Conservation (phyloP, 2,329 filamentous ascomycete species). For the Alternaria angustiovoidea region DNA sequence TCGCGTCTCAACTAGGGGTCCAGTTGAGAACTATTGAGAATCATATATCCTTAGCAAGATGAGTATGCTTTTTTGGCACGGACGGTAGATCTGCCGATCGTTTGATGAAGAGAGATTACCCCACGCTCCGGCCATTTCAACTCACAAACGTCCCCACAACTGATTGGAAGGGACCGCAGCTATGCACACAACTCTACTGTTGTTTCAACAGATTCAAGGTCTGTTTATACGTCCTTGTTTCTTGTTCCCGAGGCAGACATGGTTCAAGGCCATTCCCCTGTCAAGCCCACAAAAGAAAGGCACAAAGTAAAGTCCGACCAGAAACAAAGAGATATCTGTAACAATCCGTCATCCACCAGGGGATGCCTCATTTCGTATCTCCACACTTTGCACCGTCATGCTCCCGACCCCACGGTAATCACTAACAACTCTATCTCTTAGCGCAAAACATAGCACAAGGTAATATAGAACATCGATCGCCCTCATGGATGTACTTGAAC, state of each 20-base stretch:
- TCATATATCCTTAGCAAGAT: not conserved
- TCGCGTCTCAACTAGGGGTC: not conserved
- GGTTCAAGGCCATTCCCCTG: not conserved
- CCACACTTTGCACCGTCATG: not conserved
- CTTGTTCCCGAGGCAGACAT: constrained; percentile 1
- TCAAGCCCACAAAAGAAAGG: constrained; percentile 1
- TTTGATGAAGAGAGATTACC: constrained; percentile 17
- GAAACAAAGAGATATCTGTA: constrained; percentile 12
- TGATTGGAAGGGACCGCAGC: constrained; percentile 2
- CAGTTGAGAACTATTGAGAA: not conserved
- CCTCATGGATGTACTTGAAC: not conserved
- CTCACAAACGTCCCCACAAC: constrained; percentile 10
- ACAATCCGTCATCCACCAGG: constrained; percentile 2
- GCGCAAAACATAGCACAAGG: not conserved
- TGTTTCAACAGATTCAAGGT: constrained; percentile 3
- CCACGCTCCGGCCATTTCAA: constrained; percentile 22
- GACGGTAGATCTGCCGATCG: constrained; percentile 12
- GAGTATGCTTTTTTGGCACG: not conserved
- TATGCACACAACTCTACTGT: constrained; percentile 3
- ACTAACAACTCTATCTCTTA: not conserved
- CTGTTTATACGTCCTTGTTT: not conserved
- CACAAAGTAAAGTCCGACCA: not conserved
- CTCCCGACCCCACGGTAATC: constrained; percentile 5
- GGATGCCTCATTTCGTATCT: constrained; percentile 5
- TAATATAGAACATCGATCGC: constrained; percentile 5